Base-by-base conservation (phyloP, 176 grass and related monocot species). In the Aegilops tauschii region DNA sequence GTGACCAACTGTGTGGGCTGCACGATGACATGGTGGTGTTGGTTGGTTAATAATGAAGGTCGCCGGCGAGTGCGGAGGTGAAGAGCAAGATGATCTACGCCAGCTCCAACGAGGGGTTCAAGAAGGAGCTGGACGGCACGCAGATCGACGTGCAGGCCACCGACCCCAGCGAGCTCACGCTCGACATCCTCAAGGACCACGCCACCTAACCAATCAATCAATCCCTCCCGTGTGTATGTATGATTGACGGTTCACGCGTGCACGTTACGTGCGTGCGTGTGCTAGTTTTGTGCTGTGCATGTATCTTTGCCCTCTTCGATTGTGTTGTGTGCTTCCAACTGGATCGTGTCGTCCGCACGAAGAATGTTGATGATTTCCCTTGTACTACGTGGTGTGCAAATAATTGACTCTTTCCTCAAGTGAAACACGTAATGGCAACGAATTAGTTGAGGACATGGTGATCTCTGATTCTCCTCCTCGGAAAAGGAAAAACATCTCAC, bases 21-120 rank as follows among this genome's bases (percentile, higher is more conserved):
- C 20, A 16, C 7, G 52, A 56, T 56, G 52, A 56, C 52, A 56
- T 54, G 50, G 0, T 47, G 12, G 14, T 54, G 50, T 2, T 52
- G 16, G 13, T 49, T 50, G 13, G 47, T 50, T 50, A 5, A 5
- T 49, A 11, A 70, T 77, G 20, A 47, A 89, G 87, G 91, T 86
- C 83, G 0, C 89, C 92, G 1, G 89, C 78, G 68, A 28, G 89
- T 31, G 89, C 92, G 8, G 84, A 45, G 42, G 89, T 94, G 52
- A 77, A 30, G 80, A 94, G 83, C 80, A 91, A 93, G 92, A 93
- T 91, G 92, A 61, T 91, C 61, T 88, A 91, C 79, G 83, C 92
- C 0, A 93, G 92, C 83, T 91, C 92, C 1, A 73, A 86, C 61
- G 89, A 91, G 9, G 86, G 83, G 20, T 91, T 90, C 80, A 66